Conservation (phyloP, 768 basidiomycete species). For the Cystobasidium tubakii region DNA sequence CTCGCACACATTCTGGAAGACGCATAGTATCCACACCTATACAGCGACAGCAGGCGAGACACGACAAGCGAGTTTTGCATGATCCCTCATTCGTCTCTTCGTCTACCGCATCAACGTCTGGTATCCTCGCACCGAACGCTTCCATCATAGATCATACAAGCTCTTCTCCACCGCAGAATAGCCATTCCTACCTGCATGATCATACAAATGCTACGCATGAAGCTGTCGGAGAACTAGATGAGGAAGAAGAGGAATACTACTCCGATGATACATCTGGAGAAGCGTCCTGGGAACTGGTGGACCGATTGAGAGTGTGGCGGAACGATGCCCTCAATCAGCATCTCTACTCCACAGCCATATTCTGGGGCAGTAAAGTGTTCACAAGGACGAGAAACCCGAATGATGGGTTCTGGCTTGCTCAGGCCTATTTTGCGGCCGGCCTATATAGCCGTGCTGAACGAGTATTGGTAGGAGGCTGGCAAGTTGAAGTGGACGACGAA, state of each 20-base stretch:
- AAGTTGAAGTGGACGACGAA: not conserved
- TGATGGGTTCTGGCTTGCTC: constrained; percentile 98
- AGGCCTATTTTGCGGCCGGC: constrained; percentile 91
- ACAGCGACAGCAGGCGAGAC: not conserved
- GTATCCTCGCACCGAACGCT: constrained; percentile 18
- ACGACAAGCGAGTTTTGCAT: not conserved
- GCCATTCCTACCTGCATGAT: not conserved
- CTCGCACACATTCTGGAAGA: not conserved
- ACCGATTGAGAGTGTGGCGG: constrained; percentile 92
- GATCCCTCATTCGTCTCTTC: not conserved
- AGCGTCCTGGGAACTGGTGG: constrained; percentile 62
- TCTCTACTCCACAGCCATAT: constrained; percentile 90
- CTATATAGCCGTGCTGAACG: constrained; percentile 91
- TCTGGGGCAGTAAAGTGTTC: constrained; percentile 97
- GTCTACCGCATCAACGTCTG: constrained; percentile 24
- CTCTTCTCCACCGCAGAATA: not conserved
- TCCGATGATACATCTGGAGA: not conserved
- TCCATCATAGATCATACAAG: not conserved
- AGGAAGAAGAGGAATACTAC: constrained; percentile 2
- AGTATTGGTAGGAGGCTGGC: constrained; percentile 58
- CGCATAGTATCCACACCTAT: constrained; percentile 15
- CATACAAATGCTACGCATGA: not conserved
- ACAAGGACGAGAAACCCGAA: constrained; percentile 94
- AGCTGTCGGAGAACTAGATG: not conserved
- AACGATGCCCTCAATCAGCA: constrained; percentile 99